Base-by-base conservation (phyloP, 2,329 filamentous ascomycete species). In the Metarhizium anisopliae region DNA sequence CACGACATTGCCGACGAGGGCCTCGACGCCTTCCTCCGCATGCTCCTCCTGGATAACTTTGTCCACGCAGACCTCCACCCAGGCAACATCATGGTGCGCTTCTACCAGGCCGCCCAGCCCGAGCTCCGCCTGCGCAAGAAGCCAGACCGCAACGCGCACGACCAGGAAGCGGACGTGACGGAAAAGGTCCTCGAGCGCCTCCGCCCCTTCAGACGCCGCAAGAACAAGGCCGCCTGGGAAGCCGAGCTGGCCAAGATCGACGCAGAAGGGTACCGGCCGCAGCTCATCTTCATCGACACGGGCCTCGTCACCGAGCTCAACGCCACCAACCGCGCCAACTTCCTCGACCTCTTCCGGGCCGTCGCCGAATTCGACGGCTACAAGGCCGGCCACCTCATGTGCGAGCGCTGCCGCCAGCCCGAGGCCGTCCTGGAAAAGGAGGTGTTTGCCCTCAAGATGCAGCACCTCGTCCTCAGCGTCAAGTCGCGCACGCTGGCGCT, bases 71-170 rank as follows among this genome's bases (percentile, higher is more conserved):
- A 99, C 68, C 75, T 99, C 35, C 94, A 99, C 68, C 94, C 94
- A 0, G 94, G 94, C 30, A 99, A 99, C 69, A 97, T 99, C 72
- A 97, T 99, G 92, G 93, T 99, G 50, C 90, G 95, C 60, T 99
- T 99, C 75, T 96, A 97, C 72, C 85, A 93, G 65, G 85, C 92
- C 0, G 83, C 85, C 14, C 80, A 86, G 59, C 81, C 93, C 0
- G 82, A 87, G 51, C 74, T 95, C 1, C 67, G 64, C 4, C 56
- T 70, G 13, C 62, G 64, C 51, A 47, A 25, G 47, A 54, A 64
- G 62, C 35, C 61, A 63, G 47, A 57, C 47, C 25, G 52, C 18
- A 45, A 30, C 71, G 75, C 42, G 70, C 53, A 74, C 1, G 66
- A 79, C 43, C 75, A 80, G 8, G 78, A 81, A 25, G 77, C 79